Evolutionary conservation across 2,329 filamentous ascomycete genomes (phyloP), one percentile per base, ranked within the genome.

Genomic region (Biscogniauxia mediterranea): DNA sequence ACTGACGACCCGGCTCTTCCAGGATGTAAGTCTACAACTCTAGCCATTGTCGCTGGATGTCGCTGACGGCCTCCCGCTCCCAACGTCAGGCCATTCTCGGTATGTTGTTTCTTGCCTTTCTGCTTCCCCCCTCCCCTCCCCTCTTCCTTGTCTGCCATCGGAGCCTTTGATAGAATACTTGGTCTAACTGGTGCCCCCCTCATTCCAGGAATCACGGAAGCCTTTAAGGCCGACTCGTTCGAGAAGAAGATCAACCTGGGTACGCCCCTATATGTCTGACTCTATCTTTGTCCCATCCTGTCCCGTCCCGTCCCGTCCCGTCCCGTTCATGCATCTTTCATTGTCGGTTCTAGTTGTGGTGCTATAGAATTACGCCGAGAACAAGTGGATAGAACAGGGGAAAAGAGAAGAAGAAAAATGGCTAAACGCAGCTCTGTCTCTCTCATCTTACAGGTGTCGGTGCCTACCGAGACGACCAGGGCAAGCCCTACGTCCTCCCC

Each of bases 191-290:
- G 32, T 65, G 56, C 62, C 61, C 23, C 2, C 21, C 11, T 26
- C 51, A 58, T 52, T 57, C 21, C 68, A 89, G 90, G 91, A 77
- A 93, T 99, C 81, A 98, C 95, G 66, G 95, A 99, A 83, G 95
- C 95, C 64, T 99, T 95, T 90, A 99, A 98, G 86, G 93, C 93
- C 79, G 95, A 99, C 78, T 85, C 83, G 73, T 94, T 96, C 79
- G 82, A 87, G 66, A 88, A 97, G 83, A 99, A 98, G 88, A 98
- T 99, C 85, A 98, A 98, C 83, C 83, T 99, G 64, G 95, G 91
- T 90, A 81, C 74, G 84, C 71, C 7, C 60, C 28, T 52, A 59
- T n/a, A 52, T 23, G 51, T 52, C 58, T 54, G 23, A 28, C 57
- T 63, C 3, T 46, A 55, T 49, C 11, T 64, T 63, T 58, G 23